A percentile compares a stretch with the other conserved stretches of the same genome.
Evolutionary conservation across 202 grass and related monocot species (phyloP).

Genomic region (Zoysia matrella): DNA sequence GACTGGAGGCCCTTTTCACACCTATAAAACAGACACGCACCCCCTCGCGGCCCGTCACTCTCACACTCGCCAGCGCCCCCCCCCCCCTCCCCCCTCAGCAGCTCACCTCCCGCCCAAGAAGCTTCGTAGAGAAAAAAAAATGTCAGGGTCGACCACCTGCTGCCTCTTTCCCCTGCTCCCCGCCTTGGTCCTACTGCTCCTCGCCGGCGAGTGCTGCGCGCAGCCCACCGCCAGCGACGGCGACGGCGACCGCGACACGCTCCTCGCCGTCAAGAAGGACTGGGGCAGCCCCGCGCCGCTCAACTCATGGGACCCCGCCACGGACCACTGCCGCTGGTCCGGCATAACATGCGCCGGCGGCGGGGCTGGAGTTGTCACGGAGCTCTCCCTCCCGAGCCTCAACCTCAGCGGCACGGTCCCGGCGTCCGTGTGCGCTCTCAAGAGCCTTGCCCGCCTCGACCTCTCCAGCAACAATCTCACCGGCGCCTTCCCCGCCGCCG

Average conservation of each 20-base stretch:
- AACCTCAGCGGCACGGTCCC: slow-evolving; percentile 41
- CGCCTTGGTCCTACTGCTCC: slow-evolving; percentile 29
- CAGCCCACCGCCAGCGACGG: slow-evolving; percentile 4
- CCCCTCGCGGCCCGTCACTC: too few relatives aligned
- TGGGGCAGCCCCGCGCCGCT: slow-evolving; percentile 48
- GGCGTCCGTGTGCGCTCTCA: slow-evolving; percentile 40
- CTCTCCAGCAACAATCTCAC: slow-evolving; percentile 62
- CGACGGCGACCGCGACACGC: slow-evolving; percentile 40
- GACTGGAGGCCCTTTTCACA: too few relatives aligned
- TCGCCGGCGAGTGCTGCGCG: slow-evolving; percentile 18
- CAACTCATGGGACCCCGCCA: slow-evolving; percentile 54
- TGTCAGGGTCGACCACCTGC: slow-evolving; percentile 12
- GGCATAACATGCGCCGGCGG: slow-evolving; percentile 46
- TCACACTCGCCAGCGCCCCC: too few relatives aligned
- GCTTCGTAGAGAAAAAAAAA: background rate
- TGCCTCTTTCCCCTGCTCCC: background rate
- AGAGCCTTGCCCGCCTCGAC: slow-evolving; percentile 56
- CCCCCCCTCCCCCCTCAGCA: too few relatives aligned
- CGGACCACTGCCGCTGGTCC: slow-evolving; percentile 57
- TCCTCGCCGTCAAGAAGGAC: slow-evolving; percentile 43
- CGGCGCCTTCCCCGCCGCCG: slow-evolving; percentile 47
- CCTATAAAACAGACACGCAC: too few relatives aligned
- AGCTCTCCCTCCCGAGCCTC: background rate
- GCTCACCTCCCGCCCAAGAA: slow-evolving; percentile 31
- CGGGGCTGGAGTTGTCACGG: slow-evolving; percentile 29